A percentile compares a stretch with the other conserved stretches of the same genome.
Conservation (phyloP, 2,329 filamentous ascomycete genomes). For the Alternaria infectoria region DNA sequence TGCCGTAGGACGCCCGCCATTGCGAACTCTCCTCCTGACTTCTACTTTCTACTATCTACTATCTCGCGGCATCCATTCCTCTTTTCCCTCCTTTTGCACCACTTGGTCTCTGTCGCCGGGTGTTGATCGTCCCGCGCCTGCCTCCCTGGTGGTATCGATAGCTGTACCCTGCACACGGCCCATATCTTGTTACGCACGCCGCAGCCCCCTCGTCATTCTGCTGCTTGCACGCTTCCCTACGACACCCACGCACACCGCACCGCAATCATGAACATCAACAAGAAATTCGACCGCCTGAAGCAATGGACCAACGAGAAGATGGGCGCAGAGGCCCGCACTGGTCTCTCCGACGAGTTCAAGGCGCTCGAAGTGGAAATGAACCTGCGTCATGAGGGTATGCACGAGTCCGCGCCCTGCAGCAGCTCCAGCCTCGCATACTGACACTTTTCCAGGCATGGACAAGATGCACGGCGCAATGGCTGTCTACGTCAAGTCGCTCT, state of each 20-base stretch:
- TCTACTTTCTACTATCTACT: too few species aligned
- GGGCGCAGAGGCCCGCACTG: conserved; percentile 87
- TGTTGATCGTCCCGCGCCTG: conserved; percentile 17
- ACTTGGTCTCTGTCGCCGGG: neutral
- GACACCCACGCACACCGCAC: conserved; percentile 1
- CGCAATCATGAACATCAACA: conserved; percentile 68
- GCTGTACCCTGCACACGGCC: conserved; percentile 20
- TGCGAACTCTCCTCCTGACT: conserved; percentile 4
- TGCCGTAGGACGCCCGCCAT: conserved; percentile 5
- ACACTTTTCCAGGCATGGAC: conserved; percentile 73
- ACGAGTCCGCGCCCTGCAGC: conserved; percentile 8
- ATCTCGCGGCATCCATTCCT: neutral
- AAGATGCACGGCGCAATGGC: conserved; percentile 86
- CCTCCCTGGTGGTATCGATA: conserved; percentile 25
- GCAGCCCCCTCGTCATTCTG: conserved; percentile 18
- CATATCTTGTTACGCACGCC: conserved; percentile 18
- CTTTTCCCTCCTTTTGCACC: neutral
- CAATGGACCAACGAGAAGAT: conserved; percentile 99
- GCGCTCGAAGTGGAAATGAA: conserved; percentile 88
- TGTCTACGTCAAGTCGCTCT: conserved; percentile 84
- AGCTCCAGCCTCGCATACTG: conserved; percentile 2
- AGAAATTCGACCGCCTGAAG: conserved; percentile 93
- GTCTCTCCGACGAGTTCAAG: conserved; percentile 89
- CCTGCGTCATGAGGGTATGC: conserved; percentile 81
- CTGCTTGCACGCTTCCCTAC: conserved; percentile 1